Percentiles rank a stretch among this genome's conserved stretches.
Conservation (phyloP, 192 early-diverging fungal species). For the Oehlia diaphana region DNA sequence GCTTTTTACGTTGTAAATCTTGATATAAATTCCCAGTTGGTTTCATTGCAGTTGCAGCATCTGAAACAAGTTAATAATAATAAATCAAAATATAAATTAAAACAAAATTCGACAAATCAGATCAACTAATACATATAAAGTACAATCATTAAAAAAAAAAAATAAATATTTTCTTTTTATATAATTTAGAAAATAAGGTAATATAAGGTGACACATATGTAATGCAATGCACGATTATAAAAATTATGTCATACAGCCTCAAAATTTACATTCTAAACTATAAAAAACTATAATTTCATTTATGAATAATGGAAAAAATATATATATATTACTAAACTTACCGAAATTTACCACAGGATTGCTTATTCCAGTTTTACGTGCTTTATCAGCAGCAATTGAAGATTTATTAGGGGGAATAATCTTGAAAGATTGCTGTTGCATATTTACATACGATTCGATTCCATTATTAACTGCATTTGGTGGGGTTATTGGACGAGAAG, state of each 20-base stretch:
- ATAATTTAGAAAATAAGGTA: too few species aligned
- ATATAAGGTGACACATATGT: not conserved
- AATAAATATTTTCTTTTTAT: too few species aligned
- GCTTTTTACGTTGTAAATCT: not conserved
- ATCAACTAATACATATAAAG: too few species aligned
- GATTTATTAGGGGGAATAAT: slow-evolving; percentile 42
- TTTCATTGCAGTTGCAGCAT: slow-evolving; percentile 57
- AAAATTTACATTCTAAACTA: not conserved
- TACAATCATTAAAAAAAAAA: too few species aligned
- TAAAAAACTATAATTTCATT: not conserved
- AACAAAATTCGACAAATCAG: not conserved
- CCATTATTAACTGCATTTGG: not conserved
- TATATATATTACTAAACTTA: not conserved
- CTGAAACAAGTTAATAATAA: slow-evolving; percentile 29
- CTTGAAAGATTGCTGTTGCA: not conserved
- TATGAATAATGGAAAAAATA: not conserved
- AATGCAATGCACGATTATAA: not conserved
- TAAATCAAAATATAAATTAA: not conserved
- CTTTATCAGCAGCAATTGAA: slow-evolving; percentile 42
- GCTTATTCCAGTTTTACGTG: slow-evolving; percentile 45
- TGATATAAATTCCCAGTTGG: slow-evolving; percentile 28
- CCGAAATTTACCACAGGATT: slow-evolving; percentile 43
- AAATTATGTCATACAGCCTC: not conserved
- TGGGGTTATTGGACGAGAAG: slow-evolving; percentile 13
- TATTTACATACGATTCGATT: not conserved